These are phyloP conservation scores for Fusarium sambucinum DNA, from an alignment of 2,329 filamentous ascomycete genomes.

Conservation along the genomic window DNA sequence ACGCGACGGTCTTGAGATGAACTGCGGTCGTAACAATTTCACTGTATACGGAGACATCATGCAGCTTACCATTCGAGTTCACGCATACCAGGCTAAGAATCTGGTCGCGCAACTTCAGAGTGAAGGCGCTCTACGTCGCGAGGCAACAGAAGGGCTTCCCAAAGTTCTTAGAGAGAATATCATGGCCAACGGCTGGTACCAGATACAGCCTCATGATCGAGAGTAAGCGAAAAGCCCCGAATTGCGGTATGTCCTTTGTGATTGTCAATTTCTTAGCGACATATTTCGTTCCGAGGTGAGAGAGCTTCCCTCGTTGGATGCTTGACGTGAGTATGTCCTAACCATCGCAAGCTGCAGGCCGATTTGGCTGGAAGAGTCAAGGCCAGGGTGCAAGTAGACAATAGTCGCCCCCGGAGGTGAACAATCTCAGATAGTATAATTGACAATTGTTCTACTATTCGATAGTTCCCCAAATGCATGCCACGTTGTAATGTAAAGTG, in stretches of 20 bases:
- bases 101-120: constrained; percentile 2
- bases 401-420: too few species aligned
- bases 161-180: background rate
- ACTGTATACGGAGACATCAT: constrained; percentile 19
- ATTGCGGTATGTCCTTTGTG: background rate
- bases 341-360: background rate
- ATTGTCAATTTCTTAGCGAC: too few species aligned
- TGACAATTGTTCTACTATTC: background rate
- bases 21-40: constrained; percentile 17
- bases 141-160: background rate
- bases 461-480: background rate
- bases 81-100: background rate
- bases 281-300: background rate
- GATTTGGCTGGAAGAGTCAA: background rate
- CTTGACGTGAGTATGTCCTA: background rate
- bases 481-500: background rate
- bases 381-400: background rate
- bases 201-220: constrained; percentile 10
- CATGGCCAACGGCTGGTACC: constrained; percentile 2
- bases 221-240: background rate
- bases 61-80: constrained; percentile 11
- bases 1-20: background rate
- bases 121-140: background rate
- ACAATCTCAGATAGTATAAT: background rate
- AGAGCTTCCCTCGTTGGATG: background rate